Evolutionary conservation across 78 protist species (phyloP).

Genomic region (Polysphondylium violaceum): DNA sequence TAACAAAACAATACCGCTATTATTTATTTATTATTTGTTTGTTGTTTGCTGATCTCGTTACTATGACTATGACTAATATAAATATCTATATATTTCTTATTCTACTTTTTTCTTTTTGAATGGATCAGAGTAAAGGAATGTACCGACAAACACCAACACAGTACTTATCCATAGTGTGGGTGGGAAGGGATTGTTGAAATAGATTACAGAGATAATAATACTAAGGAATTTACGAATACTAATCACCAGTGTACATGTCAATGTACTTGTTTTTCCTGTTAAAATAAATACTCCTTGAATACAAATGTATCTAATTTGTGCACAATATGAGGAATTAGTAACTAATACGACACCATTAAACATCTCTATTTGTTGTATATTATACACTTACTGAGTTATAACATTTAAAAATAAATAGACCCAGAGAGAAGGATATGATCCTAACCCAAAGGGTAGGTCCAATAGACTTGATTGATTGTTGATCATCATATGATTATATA

Average conservation of each 20-base stretch:
- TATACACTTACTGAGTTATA: constrained; percentile 59
- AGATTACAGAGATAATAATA: constrained; percentile 39
- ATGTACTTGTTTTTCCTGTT: constrained; percentile 62
- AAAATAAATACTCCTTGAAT: constrained; percentile 73
- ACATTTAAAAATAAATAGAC: constrained; percentile 58
- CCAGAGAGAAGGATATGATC: constrained; percentile 49
- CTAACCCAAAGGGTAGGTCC: constrained; percentile 8
- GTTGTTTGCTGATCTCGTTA: too few relatives aligned
- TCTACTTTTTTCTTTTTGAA: too few relatives aligned
- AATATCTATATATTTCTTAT: too few relatives aligned
- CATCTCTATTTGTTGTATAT: background rate
- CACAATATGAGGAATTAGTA: constrained; percentile 18
- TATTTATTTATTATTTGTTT: too few relatives aligned
- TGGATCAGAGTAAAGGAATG: too few relatives aligned
- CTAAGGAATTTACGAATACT: constrained; percentile 59
- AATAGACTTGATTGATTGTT: constrained; percentile 51
- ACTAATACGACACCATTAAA: background rate
- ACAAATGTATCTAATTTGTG: constrained; percentile 13
- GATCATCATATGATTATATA: constrained; percentile 12
- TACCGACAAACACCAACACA: constrained; percentile 44
- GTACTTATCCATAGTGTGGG: constrained; percentile 40
- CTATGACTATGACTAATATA: too few relatives aligned
- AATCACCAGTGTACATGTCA: constrained; percentile 66
- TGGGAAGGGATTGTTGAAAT: constrained; percentile 70
- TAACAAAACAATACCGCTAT: too few relatives aligned